Percentiles rank a stretch among this genome's conserved stretches.
Conservation (phyloP, 768 basidiomycete genomes). For the Antrodiella citrinella region DNA sequence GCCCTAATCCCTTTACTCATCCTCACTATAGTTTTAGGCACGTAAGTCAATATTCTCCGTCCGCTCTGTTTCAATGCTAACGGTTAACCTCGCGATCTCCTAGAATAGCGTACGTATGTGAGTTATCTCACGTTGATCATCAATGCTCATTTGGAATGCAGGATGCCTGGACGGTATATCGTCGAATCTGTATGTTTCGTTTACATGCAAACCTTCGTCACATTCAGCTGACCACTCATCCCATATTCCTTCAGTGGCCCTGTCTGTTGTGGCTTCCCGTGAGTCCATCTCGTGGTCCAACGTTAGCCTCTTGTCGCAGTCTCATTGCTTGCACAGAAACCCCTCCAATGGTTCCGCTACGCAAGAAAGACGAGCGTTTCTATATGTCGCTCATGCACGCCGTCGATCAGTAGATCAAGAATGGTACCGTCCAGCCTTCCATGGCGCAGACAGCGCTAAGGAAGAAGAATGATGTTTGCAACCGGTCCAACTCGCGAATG, state of each 20-base stretch:
- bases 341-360: neutral
- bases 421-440: neutral
- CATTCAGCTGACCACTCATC: no score
- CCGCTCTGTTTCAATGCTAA: no score
- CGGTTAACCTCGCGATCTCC: no score
- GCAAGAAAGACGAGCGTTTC: neutral
- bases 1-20: neutral
- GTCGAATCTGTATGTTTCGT: neutral
- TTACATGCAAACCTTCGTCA: neutral
- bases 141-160: neutral
- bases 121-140: neutral
- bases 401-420: neutral
- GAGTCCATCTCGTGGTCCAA: no score
- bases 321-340: neutral
- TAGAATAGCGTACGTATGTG: neutral
- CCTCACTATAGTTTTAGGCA: neutral
- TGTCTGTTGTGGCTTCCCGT: neutral
- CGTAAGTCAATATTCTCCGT: neutral
- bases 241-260: neutral
- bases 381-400: neutral
- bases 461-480: neutral
- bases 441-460: neutral
- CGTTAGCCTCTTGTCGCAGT: no score
- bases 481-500: neutral
- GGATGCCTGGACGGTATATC: neutral